These are phyloP conservation scores for Termitomyces sp. DNA, from an alignment of 768 basidiomycete genomes.

Conservation along the genomic window DNA sequence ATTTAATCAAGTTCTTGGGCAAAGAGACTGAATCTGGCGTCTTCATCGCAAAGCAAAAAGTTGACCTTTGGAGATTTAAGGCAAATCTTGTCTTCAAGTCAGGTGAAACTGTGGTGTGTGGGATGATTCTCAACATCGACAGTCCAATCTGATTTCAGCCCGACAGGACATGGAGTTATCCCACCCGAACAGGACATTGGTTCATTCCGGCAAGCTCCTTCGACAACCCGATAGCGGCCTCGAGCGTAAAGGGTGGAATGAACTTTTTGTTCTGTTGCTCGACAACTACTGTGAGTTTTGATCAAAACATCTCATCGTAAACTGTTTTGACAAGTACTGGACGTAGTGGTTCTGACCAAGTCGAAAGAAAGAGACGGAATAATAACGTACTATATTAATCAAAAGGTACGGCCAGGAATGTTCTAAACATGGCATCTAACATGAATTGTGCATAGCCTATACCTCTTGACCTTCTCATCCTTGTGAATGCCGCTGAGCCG, in stretches of 20 bases:
- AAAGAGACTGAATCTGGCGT: slow-evolving; percentile 89
- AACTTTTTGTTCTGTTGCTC: slow-evolving; percentile 85
- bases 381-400: slow-evolving; percentile 74
- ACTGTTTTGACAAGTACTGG: background rate
- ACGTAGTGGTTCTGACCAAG: slow-evolving; percentile 83
- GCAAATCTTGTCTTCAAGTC: slow-evolving; percentile 74
- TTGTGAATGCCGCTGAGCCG: slow-evolving; percentile 78
- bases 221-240: slow-evolving; percentile 87
- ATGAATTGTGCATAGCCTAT: slow-evolving; percentile 60
- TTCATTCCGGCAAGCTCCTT: slow-evolving; percentile 79
- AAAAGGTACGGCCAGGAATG: slow-evolving; percentile 54
- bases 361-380: slow-evolving; percentile 71
- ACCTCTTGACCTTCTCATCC: slow-evolving; percentile 83
- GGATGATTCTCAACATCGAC: background rate
- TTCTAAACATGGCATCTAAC: background rate
- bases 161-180: slow-evolving; percentile 82
- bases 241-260: slow-evolving; percentile 86
- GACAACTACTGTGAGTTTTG: slow-evolving; percentile 81
- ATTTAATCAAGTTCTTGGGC: slow-evolving; percentile 83
- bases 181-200: slow-evolving; percentile 75
- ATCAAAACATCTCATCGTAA: background rate
- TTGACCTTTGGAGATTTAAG: slow-evolving; percentile 84
- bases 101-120: slow-evolving; percentile 61
- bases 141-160: background rate
- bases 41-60: slow-evolving; percentile 78